A percentile compares a stretch with the other conserved stretches of the same genome.
phyloP scores from a whole-genome alignment of 495 filamentous ascomycete genomes.

The Neurospora terricola region DNA sequence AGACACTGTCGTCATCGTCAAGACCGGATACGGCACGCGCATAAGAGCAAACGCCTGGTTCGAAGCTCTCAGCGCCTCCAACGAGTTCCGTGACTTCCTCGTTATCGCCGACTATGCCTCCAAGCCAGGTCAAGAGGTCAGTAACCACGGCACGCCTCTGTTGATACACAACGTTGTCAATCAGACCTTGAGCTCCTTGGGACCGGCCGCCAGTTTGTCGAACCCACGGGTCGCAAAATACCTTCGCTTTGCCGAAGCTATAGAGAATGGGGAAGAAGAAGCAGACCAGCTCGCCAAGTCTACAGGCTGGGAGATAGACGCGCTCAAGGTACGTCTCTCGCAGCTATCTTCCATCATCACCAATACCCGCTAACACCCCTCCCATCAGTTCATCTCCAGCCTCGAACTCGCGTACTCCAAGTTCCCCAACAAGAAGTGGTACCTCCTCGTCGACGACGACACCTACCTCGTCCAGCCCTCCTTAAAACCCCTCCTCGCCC shows the following conservation, averaged over 20 bases:
- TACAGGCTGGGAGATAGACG: slow-evolving; percentile 40
- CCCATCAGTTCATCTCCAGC: slow-evolving; percentile 30
- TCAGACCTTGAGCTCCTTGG: slow-evolving; percentile 15
- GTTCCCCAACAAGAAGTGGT: slow-evolving; percentile 39
- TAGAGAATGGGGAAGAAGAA: slow-evolving; percentile 23
- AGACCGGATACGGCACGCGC: slow-evolving; percentile 37
- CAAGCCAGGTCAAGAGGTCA: not conserved
- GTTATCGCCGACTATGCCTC: slow-evolving; percentile 31
- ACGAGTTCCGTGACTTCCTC: slow-evolving; percentile 23
- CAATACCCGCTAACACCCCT: not conserved
- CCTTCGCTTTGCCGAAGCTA: slow-evolving; percentile 20
- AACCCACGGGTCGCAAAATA: slow-evolving; percentile 29
- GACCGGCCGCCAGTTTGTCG: slow-evolving; percentile 3
- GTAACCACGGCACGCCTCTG: slow-evolving; percentile 14
- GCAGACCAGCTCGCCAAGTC: slow-evolving; percentile 22
- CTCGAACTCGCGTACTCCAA: slow-evolving; percentile 32
- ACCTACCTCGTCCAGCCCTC: slow-evolving; percentile 36
- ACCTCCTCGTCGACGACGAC: slow-evolving; percentile 38
- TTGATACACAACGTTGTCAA: slow-evolving; percentile 26
- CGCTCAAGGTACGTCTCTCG: slow-evolving; percentile 29
- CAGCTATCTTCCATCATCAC: not conserved
- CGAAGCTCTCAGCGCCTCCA: slow-evolving; percentile 21
- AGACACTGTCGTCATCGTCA: slow-evolving; percentile 33
- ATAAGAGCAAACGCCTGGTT: slow-evolving; percentile 26
- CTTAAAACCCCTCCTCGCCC: slow-evolving; percentile 25